These are phyloP conservation scores for Pharnaceum exiguum DNA, from an alignment of 148 eudicot genomes.

Conservation along the genomic window DNA sequence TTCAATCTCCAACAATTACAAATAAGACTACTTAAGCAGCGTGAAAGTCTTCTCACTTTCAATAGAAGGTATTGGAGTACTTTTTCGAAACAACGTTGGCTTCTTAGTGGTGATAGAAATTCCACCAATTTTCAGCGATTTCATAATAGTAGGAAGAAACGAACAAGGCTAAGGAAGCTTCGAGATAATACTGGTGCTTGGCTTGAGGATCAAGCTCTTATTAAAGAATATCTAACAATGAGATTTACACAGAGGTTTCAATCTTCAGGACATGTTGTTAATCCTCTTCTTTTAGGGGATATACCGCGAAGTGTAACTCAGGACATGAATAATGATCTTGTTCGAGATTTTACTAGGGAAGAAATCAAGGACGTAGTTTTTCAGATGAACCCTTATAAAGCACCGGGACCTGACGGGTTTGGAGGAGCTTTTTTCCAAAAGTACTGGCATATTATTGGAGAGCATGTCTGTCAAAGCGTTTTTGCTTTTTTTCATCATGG, in stretches of 20 bases:
- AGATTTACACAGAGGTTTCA: not conserved
- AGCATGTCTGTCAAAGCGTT: not conserved
- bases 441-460: not conserved
- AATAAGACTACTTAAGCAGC: no score
- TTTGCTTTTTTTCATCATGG: not conserved
- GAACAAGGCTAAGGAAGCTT: not conserved
- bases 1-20: not conserved
- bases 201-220: not conserved
- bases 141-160: not conserved
- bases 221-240: not conserved
- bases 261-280: not conserved
- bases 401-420: not conserved
- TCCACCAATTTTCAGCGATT: not conserved
- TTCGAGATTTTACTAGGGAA: not conserved
- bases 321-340: not conserved
- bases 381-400: not conserved
- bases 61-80: not conserved
- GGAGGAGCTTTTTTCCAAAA: not conserved
- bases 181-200: not conserved
- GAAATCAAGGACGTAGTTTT: not conserved
- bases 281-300: not conserved
- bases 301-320: not conserved
- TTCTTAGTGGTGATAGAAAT: not conserved
- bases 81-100: not conserved
- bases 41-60: not conserved